Conservation (phyloP, 2,329 filamentous ascomycete species). For the Gnomoniopsis sp. region DNA sequence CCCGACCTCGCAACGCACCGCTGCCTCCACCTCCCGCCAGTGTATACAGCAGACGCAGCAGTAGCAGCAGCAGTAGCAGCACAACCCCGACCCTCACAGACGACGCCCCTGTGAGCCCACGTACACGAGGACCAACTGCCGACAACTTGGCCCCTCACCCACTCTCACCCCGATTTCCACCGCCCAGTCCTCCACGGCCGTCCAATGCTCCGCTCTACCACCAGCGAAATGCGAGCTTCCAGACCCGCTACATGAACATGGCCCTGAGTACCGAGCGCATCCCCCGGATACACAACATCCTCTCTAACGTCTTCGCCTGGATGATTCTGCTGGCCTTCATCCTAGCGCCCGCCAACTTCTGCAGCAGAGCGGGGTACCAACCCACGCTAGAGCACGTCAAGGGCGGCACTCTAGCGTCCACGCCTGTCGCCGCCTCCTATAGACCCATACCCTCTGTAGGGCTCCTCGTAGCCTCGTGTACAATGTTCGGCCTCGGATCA, state of each 20-base stretch:
- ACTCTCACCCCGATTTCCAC: not conserved
- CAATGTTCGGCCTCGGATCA: conserved; percentile 38
- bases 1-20: conserved; percentile 13
- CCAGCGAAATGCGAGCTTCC: conserved; percentile 13
- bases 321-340: conserved; percentile 51
- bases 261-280: conserved; percentile 44
- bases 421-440: not conserved
- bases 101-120: not conserved
- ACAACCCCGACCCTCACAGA: conserved; percentile 7
- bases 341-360: conserved; percentile 50
- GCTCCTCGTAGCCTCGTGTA: conserved; percentile 40
- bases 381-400: not conserved
- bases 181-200: not conserved
- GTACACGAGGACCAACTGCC: not conserved
- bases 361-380: conserved; percentile 24
- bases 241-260: conserved; percentile 41
- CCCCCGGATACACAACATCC: conserved; percentile 42
- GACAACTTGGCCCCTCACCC: not conserved
- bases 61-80: conserved; percentile 6
- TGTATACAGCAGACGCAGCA: conserved; percentile 6
- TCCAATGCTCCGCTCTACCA: not conserved
- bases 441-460: conserved; percentile 20
- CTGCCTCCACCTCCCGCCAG: conserved; percentile 13
- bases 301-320: conserved; percentile 43
- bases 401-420: not conserved